Evolutionary conservation across 768 basidiomycete genomes (phyloP), one percentile per base, ranked within the genome.

Genomic region (Xerocomus brunneocitrinus): DNA sequence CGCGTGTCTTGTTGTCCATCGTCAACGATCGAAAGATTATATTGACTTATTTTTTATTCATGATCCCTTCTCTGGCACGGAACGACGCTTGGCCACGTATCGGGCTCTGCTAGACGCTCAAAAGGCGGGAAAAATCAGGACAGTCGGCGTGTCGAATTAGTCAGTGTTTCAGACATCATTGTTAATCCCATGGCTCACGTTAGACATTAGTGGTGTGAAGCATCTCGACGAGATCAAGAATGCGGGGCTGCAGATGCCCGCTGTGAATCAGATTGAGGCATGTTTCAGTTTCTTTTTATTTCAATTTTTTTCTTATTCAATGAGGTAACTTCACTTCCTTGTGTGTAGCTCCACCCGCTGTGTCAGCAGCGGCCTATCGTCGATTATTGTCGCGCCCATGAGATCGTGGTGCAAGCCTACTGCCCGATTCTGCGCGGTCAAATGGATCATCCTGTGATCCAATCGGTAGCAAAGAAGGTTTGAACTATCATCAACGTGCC

Each of bases 101-200:
- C 81, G 76, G 46, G 88, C 86, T 7, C 73, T 93, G 10, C 66
- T 83, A 5, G 82, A 85, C 34, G 78, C 79, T n/a, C 79, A 79
- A 57, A 63, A 72, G 28, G 78, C 70, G 3, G 89, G 90, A 3
- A 88, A 87, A 60, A 77, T 91, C 47, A 76, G 79, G 56, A 76
- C 76, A 5, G 79, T 89, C n/a, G 90, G 90, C 3, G 90, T 92
- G 7, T 91, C 88, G 1, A 93, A 93, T 70, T 93, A 83, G 88
- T 89, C 59, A 44, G 85, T 46, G 40, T 39, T 28, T 27, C 27
- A 7, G 10, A 5, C 10, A 22, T 13, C 3, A 2, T n/a, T 28
- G 39, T 35, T 14, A 5, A 8, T 47, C 24, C 9, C 27, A 41
- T 25, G 49, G 43, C 55, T 46, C 31, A 52, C 9, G 3, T 27